These are phyloP conservation scores for Podospora tetraspora DNA, from an alignment of 495 filamentous ascomycete genomes.

Conservation along the genomic window DNA sequence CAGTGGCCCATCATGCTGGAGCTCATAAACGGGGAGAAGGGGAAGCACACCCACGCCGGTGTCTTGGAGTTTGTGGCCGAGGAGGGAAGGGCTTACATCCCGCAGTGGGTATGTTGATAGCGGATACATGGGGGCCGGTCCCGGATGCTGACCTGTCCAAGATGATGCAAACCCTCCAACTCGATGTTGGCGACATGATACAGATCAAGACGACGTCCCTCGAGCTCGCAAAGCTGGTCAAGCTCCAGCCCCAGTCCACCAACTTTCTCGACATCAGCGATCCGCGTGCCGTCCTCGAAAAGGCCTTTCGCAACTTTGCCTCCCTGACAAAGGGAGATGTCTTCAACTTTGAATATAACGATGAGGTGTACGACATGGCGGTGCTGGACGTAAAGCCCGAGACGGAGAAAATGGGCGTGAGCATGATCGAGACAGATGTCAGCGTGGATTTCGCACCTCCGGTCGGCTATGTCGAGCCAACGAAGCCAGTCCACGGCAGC, in stretches of 20 bases:
- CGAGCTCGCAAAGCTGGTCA: constrained; percentile 82
- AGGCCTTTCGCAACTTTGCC: constrained; percentile 89
- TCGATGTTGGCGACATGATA: constrained; percentile 88
- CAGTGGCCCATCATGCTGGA: constrained; percentile 97
- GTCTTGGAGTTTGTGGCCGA: constrained; percentile 97
- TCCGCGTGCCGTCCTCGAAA: constrained; percentile 96
- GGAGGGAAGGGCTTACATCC: constrained; percentile 92
- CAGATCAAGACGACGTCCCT: constrained; percentile 93
- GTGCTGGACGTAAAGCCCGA: constrained; percentile 89
- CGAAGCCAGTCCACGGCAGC: constrained; percentile 44
- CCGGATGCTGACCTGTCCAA: constrained; percentile 29
- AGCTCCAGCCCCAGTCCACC: constrained; percentile 86
- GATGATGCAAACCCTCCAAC: constrained; percentile 87
- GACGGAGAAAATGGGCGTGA: constrained; percentile 70
- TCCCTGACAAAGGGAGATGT: constrained; percentile 86
- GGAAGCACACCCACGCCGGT: constrained; percentile 79
- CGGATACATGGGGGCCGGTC: neutral
- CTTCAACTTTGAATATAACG: constrained; percentile 94
- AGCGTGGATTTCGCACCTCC: constrained; percentile 93
- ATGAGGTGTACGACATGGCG: constrained; percentile 83
- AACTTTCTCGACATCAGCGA: constrained; percentile 94
- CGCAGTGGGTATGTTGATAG: constrained; percentile 70
- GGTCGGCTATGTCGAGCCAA: constrained; percentile 86
- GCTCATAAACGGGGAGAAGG: constrained; percentile 77
- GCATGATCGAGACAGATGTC: constrained; percentile 90